Percentiles rank a stretch among this genome's conserved stretches.
These are phyloP conservation scores for Alternaria sp. DNA, from an alignment of 2,329 filamentous ascomycete species.

Conservation along the genomic window DNA sequence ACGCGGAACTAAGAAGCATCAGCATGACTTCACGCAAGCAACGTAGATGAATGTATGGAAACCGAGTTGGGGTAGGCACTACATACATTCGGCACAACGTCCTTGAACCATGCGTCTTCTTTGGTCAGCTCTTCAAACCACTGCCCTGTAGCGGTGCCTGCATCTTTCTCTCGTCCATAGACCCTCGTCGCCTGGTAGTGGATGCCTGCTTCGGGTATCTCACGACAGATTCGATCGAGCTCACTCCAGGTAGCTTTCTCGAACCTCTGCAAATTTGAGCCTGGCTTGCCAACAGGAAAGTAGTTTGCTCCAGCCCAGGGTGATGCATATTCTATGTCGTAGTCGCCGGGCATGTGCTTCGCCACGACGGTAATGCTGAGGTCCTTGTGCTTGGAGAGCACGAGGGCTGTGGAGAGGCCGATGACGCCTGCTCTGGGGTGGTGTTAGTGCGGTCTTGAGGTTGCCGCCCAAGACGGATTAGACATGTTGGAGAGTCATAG, in stretches of 20 bases:
- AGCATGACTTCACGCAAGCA: not conserved
- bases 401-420: conserved; percentile 69
- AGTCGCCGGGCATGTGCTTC: conserved; percentile 93
- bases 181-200: conserved; percentile 72
- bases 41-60: not conserved
- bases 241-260: conserved; percentile 56
- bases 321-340: conserved; percentile 87
- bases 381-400: conserved; percentile 62
- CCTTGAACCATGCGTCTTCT: conserved; percentile 75
- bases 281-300: conserved; percentile 61
- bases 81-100: conserved; percentile 71
- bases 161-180: conserved; percentile 70
- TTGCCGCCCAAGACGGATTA: not conserved
- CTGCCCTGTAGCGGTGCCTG: conserved; percentile 58
- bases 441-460: conserved; percentile 12
- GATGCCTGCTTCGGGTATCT: conserved; percentile 78
- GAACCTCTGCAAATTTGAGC: conserved; percentile 48
- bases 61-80: not conserved
- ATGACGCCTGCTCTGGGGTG: conserved; percentile 66
- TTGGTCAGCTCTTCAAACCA: conserved; percentile 72
- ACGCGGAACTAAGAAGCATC: conserved; percentile 62
- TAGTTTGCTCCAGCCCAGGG: conserved; percentile 87
- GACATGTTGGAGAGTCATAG: not conserved
- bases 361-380: conserved; percentile 74
- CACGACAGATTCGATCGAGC: conserved; percentile 54